Percentiles rank a stretch among this genome's conserved stretches.
Conservation (phyloP, 768 basidiomycete genomes). For the Suillus decipiens region DNA sequence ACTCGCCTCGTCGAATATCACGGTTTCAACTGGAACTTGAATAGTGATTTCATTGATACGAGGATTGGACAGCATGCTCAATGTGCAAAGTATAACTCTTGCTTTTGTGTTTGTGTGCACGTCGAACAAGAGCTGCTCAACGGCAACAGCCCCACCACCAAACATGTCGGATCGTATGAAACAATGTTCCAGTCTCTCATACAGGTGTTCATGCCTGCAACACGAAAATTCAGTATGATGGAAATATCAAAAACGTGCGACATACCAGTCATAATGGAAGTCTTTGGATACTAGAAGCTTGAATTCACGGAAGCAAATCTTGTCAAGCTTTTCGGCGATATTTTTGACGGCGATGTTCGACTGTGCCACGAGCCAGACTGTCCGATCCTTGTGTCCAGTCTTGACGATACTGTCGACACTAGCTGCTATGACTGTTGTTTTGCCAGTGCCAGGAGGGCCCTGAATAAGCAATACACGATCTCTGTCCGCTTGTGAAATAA, state of each 20-base stretch:
- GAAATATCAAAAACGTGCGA: not conserved
- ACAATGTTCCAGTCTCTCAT: too few species aligned
- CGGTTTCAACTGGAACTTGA: too few species aligned
- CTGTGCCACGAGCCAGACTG: slow-evolving; percentile 46
- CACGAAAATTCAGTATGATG: not conserved
- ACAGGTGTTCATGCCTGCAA: too few species aligned
- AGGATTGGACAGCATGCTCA: slow-evolving; percentile 45
- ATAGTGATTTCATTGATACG: slow-evolving; percentile 17
- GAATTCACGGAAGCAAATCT: slow-evolving; percentile 34
- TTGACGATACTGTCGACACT: slow-evolving; percentile 27
- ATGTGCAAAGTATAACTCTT: slow-evolving; percentile 46
- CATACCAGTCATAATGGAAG: slow-evolving; percentile 49
- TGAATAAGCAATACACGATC: slow-evolving; percentile 32
- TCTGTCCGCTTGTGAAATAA: slow-evolving; percentile 25
- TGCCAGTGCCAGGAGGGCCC: slow-evolving; percentile 46
- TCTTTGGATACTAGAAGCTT: slow-evolving; percentile 45
- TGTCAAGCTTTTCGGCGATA: slow-evolving; percentile 46
- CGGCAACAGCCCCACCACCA: too few species aligned
- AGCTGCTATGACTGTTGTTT: slow-evolving; percentile 45
- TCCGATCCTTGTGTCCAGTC: slow-evolving; percentile 11
- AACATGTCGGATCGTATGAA: too few species aligned
- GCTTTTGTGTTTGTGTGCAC: not conserved
- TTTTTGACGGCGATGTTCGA: slow-evolving; percentile 56
- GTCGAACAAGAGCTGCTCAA: slow-evolving; percentile 27
- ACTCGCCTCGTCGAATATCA: too few species aligned